phyloP scores from a whole-genome alignment of 1,139 yeast species.

The Lizanozyma gosingica region DNA sequence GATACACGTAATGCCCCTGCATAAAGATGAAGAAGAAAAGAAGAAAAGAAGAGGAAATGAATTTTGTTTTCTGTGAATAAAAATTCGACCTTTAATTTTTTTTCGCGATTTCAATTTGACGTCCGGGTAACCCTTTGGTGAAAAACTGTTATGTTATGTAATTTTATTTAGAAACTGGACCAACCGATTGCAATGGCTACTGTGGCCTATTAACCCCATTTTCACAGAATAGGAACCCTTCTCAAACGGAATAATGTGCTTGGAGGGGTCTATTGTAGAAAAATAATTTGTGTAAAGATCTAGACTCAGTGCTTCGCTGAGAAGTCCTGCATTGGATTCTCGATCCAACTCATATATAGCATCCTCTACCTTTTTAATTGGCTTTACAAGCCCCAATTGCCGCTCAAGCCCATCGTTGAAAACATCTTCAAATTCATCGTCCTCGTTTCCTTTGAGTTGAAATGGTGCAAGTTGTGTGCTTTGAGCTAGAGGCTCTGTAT shows the following conservation, averaged over 20 bases:
- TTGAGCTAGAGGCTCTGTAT: neutral
- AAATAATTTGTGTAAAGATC: conserved; percentile 30
- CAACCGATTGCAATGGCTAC: conserved; percentile 5
- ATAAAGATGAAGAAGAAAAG: conserved; percentile 70
- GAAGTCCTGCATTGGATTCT: conserved; percentile 18
- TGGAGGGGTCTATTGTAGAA: conserved; percentile 15
- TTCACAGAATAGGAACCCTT: neutral
- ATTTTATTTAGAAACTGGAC: neutral
- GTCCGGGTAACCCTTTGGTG: conserved; percentile 9
- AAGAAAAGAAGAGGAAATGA: conserved; percentile 4
- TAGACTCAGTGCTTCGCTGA: conserved; percentile 18
- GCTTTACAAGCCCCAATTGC: neutral
- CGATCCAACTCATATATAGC: conserved; percentile 8
- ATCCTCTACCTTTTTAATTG: neutral
- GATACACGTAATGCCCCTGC: conserved; percentile 99
- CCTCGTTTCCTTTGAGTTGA: conserved; percentile 6
- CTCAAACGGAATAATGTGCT: conserved; percentile 3
- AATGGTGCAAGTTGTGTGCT: neutral
- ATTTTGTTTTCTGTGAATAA: neutral
- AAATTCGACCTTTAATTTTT: too few species aligned
- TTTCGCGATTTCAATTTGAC: too few species aligned
- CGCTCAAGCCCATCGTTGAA: conserved; percentile 21
- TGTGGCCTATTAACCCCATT: conserved; percentile 13
- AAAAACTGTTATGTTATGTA: neutral
- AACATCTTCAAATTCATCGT: conserved; percentile 10